These are phyloP conservation scores for Sporothrix luriei DNA, from an alignment of 2,329 filamentous ascomycete species.

Conservation along the genomic window DNA sequence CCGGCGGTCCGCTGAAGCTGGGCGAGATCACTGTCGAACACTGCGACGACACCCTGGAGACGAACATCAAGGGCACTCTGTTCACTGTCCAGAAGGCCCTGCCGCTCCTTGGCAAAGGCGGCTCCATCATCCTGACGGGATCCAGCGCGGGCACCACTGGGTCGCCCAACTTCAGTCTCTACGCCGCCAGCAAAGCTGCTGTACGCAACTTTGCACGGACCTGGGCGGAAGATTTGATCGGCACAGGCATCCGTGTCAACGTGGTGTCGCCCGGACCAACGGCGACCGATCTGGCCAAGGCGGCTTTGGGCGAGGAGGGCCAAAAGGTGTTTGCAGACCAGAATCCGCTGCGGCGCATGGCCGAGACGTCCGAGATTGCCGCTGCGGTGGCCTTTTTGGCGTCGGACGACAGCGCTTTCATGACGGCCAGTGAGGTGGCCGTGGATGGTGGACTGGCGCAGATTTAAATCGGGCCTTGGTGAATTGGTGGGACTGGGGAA, in stretches of 20 bases:
- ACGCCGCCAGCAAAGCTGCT: conserved; percentile 33
- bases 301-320: conserved; percentile 29
- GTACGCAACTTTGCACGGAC: conserved; percentile 32
- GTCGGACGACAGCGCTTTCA: conserved; percentile 34
- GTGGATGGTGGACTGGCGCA: conserved; percentile 33
- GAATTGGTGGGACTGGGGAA: no score
- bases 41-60: conserved; percentile 62
- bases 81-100: conserved; percentile 40
- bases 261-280: conserved; percentile 33
- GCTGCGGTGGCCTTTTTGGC: conserved; percentile 32
- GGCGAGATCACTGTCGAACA: conserved; percentile 53
- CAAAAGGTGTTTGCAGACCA: conserved; percentile 27
- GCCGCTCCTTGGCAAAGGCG: conserved; percentile 31
- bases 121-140: conserved; percentile 33
- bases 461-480: background rate
- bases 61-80: conserved; percentile 70
- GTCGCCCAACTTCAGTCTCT: conserved; percentile 25
- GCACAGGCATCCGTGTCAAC: conserved; percentile 32
- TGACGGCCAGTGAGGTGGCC: conserved; percentile 33
- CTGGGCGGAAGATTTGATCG: conserved; percentile 30
- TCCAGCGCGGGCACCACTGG: conserved; percentile 34
- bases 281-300: conserved; percentile 32
- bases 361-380: conserved; percentile 30
- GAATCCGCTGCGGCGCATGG: conserved; percentile 33
- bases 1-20: conserved; percentile 63